Evolutionary conservation across 495 filamentous ascomycete species (phyloP), one percentile per base, ranked within the genome.

Genomic region (Aspergillus diversus): DNA sequence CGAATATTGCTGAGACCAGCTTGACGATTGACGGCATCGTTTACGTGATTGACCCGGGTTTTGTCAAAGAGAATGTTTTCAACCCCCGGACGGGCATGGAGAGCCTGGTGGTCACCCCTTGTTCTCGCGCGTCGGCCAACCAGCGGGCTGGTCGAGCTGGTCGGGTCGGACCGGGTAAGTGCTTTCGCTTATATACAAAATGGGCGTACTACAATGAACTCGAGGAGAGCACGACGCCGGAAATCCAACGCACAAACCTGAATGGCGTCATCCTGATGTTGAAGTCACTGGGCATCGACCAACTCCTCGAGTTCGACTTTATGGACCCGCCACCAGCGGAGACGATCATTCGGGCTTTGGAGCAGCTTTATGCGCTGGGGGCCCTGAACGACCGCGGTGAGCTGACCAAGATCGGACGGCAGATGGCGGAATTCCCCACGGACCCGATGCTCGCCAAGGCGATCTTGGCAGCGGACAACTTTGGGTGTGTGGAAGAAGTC

Each of bases 341-440:
- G 72, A 92, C 92, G 8, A 86, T 99, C 54, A 96, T 97, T 70
- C 87, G 90, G 21, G 92, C 93, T 1, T 77, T 99, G 54, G 95
- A 97, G 70, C 90, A 96, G 69, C 86, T 99, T 17, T 99, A 97
- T 70, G 92, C 92, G 1, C 84, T 99, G 2, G 92, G 92, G 8
- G 92, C 94, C 0, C 81, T 99, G 39, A 97, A 97, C 71, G 89
- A 93, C 70, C 87, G 88, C 52, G 95, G 95, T 51, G 90, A 93
- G 47, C 84, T 99, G 49, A 98, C 95, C 15, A 94, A 95, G 72
- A 82, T 96, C 21, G 95, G 95, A 5, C 85, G 96, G 3, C 92
- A 97, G 71, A 97, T 98, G 93, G 92, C 93, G 27, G 93, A 98
- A 74, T 96, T 99, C 73, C 95, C 95, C 0, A 92, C 92, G 6